Evolutionary conservation across 805 yeast genomes (phyloP), one percentile per base, ranked within the genome.

Genomic region (Brettanomyces nanus): DNA sequence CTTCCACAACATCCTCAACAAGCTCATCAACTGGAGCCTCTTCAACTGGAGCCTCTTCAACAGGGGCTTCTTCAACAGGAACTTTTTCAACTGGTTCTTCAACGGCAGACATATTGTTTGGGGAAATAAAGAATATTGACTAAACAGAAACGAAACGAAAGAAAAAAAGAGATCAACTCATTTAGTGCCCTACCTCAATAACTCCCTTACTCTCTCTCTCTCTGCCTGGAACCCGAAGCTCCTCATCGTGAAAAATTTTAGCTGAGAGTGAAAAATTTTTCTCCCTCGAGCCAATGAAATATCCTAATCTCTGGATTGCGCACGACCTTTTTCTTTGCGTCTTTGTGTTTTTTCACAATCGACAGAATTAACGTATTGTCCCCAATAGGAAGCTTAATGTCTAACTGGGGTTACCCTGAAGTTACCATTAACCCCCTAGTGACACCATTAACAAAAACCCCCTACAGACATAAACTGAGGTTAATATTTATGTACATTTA

Each of bases 71-170:
- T 75, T 77, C 83, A 65, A 74, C 36, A 11, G 33, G 33, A n/a
- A 17, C 18, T 19, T 33, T 20, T 15, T 23, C 85, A n/a, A n/a
- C n/a, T n/a, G n/a, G n/a, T n/a, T n/a, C n/a, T n/a, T n/a, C n/a
- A n/a, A n/a, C n/a, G 80, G 82, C 90, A 76, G 94, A 82, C 94
- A 84, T 84, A 61, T 60, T 79, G 61, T 37, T 34, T 30, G 18
- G 7, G 10, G 28, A 28, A 21, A 20, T 15, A 23, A 9, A 13
- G 11, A 9, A 9, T 9, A 21, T 5, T 29, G 10, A 18, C n/a
- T 28, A 19, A 25, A 22, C 35, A 28, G 15, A 20, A 13, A 13
- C 13, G n/a, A 31, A 31, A 27, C 14, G 13, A 23, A 33, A 38
- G 17, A 7, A 7, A 14, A 28, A 27, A 19, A 26, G 25, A 18